Evolutionary conservation across 805 yeast species (phyloP).

Genomic region (Schizosaccharomyces cryophilus): DNA sequence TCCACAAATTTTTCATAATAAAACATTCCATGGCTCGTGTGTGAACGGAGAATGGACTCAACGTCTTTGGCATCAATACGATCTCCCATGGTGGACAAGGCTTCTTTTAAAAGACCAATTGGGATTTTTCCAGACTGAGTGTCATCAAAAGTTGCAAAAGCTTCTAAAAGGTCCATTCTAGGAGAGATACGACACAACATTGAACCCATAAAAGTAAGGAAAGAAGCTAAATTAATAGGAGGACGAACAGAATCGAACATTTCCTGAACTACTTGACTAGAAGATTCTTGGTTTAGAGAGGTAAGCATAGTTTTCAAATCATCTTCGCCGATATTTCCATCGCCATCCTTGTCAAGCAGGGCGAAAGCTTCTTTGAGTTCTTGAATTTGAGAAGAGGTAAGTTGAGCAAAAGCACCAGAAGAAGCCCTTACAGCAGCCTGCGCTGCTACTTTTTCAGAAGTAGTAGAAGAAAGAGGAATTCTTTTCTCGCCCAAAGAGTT

Average conservation of each 20-base stretch:
- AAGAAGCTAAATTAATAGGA: constrained; percentile 37
- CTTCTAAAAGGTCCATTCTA: constrained; percentile 28
- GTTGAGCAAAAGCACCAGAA: not conserved
- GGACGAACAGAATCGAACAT: constrained; percentile 25
- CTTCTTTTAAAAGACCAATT: constrained; percentile 26
- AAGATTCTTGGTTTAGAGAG: constrained; percentile 15
- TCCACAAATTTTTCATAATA: constrained; percentile 39
- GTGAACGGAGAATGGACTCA: constrained; percentile 27
- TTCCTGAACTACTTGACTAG: constrained; percentile 19
- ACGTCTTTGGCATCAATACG: constrained; percentile 22
- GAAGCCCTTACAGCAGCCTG: not conserved
- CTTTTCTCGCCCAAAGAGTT: not conserved
- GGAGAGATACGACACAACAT: constrained; percentile 29
- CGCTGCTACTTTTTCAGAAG: not conserved
- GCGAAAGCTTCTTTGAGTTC: constrained; percentile 95
- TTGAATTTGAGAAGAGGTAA: constrained; percentile 48
- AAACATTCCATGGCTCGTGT: constrained; percentile 30
- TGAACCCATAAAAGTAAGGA: constrained; percentile 34
- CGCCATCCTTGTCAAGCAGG: constrained; percentile 43
- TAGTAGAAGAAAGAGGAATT: not conserved
- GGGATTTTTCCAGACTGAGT: constrained; percentile 12
- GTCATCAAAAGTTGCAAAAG: constrained; percentile 29
- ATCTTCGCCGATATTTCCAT: not conserved
- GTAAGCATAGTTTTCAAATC: constrained; percentile 1
- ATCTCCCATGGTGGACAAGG: constrained; percentile 24